Evolutionary conservation across 1,284 basidiomycete species (phyloP).

Genomic region (Stereum hirsutum): DNA sequence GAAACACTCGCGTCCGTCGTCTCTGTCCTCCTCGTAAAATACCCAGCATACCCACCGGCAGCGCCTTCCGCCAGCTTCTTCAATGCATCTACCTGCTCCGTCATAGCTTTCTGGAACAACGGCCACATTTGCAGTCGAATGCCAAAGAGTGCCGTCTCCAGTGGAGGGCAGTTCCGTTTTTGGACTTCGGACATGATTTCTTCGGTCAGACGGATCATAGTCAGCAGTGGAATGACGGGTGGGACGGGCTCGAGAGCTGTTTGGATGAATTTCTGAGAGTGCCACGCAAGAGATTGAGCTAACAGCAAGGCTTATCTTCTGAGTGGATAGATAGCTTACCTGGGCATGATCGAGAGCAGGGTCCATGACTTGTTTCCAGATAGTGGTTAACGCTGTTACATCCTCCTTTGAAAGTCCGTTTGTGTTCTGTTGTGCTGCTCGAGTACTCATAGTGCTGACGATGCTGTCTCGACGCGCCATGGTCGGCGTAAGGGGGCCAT

Average conservation of each 20-base stretch:
- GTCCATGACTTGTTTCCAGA: conserved; percentile 91
- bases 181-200: conserved; percentile 66
- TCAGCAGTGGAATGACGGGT: conserved; percentile 66
- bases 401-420: conserved; percentile 50
- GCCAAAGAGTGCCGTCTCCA: conserved; percentile 72
- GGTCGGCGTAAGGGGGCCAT: conserved; percentile 12
- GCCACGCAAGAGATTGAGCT: not conserved
- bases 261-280: conserved; percentile 55
- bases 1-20: conserved; percentile 65
- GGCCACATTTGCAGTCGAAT: conserved; percentile 86
- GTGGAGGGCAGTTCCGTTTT: conserved; percentile 65
- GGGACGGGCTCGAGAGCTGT: conserved; percentile 62
- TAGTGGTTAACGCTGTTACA: conserved; percentile 40
- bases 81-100: conserved; percentile 73
- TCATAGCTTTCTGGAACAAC: conserved; percentile 81
- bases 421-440: conserved; percentile 8
- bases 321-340: conserved; percentile 31
- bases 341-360: conserved; percentile 80
- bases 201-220: conserved; percentile 85
- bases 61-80: conserved; percentile 73
- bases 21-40: conserved; percentile 53
- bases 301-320: not conserved
- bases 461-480: conserved; percentile 18
- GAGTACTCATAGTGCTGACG: conserved; percentile 15
- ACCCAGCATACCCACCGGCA: conserved; percentile 48